Evolutionary conservation across 148 eudicot genomes (phyloP).

Genomic region (Rhododendron vialii): DNA sequence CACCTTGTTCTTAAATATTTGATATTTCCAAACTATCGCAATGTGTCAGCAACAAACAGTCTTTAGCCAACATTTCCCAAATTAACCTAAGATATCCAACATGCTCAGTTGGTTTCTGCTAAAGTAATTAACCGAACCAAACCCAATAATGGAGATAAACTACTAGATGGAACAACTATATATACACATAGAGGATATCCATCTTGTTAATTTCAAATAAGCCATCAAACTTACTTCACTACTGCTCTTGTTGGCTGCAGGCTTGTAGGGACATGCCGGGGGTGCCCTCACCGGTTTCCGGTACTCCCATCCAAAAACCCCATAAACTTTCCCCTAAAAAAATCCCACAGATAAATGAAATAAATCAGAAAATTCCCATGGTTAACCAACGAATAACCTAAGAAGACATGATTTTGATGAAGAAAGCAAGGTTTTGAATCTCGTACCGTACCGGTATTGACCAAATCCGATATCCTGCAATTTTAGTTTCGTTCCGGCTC

Average conservation of each 20-base stretch:
- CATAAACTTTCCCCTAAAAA: conserved; percentile 55
- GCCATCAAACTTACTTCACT: conserved; percentile 28
- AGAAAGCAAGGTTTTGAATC: background rate
- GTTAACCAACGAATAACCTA: background rate
- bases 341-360: background rate
- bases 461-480: too few relatives aligned
- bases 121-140: background rate
- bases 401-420: background rate
- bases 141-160: background rate
- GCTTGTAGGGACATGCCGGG: conserved; percentile 75
- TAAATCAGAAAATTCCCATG: background rate
- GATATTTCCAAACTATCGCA: background rate
- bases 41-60: background rate
- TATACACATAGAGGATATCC: background rate
- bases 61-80: background rate
- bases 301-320: conserved; percentile 77
- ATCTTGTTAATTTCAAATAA: background rate
- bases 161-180: background rate
- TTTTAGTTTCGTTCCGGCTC: too few relatives aligned
- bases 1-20: background rate
- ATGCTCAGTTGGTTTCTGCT: background rate
- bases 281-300: conserved; percentile 72
- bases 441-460: too few relatives aligned
- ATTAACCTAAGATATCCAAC: background rate
- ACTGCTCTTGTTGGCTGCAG: conserved; percentile 37